Evolutionary conservation across 2,329 filamentous ascomycete genomes (phyloP), one percentile per base, ranked within the genome.

Genomic region (Didymosphaeria variabile): DNA sequence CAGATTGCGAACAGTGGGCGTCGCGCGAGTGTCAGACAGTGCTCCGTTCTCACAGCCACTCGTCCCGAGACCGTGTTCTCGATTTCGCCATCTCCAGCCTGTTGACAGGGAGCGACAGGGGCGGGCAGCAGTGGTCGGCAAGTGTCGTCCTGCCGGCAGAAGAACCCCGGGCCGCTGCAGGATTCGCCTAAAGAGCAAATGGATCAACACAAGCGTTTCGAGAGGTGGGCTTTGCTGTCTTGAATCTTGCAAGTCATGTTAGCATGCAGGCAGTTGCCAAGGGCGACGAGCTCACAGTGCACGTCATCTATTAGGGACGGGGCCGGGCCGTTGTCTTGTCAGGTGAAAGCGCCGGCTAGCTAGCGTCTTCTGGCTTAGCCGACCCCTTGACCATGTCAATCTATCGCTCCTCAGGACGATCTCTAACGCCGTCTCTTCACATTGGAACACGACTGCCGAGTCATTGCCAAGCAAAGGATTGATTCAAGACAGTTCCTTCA

Each of bases 21-120:
- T 38, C 32, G 19, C 6, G 38, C 42, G 17, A 34, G 45, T 6
- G 23, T 55, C 51, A 40, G 32, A 29, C 13, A 15, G 44, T 38
- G 57, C 60, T 31, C 61, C 57, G 57, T 63, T 57, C 60, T 32
- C 21, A 21, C 52, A 62, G 53, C 52, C 60, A 57, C 38, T 31
- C 9, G 15, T 42, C 51, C 51, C 51, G 31, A 12, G 36, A 32
- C 36, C 50, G 42, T 31, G 36, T 19, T 13, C 50, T 54, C 36
- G 36, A 54, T 1, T 23, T 44, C 36, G 23, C 23, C 21, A 54
- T 54, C 23, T n/a, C n/a, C 36, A 32, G 26, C 19, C 49, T 36
- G 6, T n/a, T 36, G 26, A 23, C 47, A 44, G 6, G 38, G 38
- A 23, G 38, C 34, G 36, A 54, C 38, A 42, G 26, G 31, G 40